These are phyloP conservation scores for Bipolaris gigantea DNA, from an alignment of 2,329 filamentous ascomycete species.

Conservation along the genomic window DNA sequence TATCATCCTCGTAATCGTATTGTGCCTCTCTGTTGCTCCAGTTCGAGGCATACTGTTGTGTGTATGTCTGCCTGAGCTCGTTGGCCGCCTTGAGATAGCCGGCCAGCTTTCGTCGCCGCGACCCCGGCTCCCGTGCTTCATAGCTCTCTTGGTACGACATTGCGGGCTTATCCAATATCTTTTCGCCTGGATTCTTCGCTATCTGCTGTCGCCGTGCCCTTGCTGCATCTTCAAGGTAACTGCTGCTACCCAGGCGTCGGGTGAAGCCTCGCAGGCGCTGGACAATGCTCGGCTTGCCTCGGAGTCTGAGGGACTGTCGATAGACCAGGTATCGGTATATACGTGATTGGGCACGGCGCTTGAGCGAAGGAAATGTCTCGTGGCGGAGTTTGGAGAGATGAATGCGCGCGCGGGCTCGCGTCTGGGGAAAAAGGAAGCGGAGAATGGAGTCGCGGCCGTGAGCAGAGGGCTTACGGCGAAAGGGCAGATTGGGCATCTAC, in stretches of 20 bases:
- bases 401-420: constrained; percentile 63
- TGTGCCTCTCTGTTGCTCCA: constrained; percentile 51
- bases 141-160: constrained; percentile 43
- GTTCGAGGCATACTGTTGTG: constrained; percentile 55
- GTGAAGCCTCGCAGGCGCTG: constrained; percentile 40
- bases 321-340: constrained; percentile 75
- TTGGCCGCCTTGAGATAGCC: constrained; percentile 72
- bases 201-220: constrained; percentile 36
- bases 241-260: constrained; percentile 31
- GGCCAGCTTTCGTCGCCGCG: constrained; percentile 76
- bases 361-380: constrained; percentile 72
- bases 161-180: constrained; percentile 27
- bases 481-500: constrained; percentile 41
- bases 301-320: constrained; percentile 53
- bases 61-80: constrained; percentile 69
- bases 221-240: constrained; percentile 40
- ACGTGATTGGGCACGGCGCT: constrained; percentile 70
- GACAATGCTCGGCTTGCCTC: constrained; percentile 30
- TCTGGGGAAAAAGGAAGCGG: constrained; percentile 70
- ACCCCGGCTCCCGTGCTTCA: constrained; percentile 62
- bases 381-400: constrained; percentile 71
- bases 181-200: constrained; percentile 23
- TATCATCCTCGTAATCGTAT: constrained; percentile 51
- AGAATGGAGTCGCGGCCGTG: constrained; percentile 51
- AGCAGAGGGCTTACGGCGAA: constrained; percentile 35